Percentiles rank a stretch among this genome's conserved stretches.
Conservation (phyloP, 805 yeast genomes). For the Blastobotrys americana region DNA sequence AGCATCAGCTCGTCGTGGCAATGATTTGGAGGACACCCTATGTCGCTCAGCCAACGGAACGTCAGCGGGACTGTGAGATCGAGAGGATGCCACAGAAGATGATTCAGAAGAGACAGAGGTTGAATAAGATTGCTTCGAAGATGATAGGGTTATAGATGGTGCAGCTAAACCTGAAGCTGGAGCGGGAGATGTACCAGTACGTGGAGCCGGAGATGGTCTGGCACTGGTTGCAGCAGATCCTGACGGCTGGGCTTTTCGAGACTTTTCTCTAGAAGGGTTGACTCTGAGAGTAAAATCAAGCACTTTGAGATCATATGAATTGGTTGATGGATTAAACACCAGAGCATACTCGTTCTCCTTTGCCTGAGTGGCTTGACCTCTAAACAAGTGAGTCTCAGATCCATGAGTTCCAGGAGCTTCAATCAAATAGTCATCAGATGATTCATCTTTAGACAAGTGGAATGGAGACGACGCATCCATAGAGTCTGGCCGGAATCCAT, state of each 20-base stretch:
- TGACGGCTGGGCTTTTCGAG: conserved; percentile 1
- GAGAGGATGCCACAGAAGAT: not conserved
- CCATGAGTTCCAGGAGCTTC: conserved; percentile 4
- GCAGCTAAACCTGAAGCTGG: no score
- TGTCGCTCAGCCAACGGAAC: conserved; percentile 1
- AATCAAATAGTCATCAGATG: conserved; percentile 16
- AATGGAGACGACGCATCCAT: conserved; percentile 12
- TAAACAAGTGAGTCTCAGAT: conserved; percentile 17
- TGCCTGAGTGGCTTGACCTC: conserved; percentile 22
- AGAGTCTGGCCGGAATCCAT: conserved; percentile 22
- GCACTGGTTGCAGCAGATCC: not conserved
- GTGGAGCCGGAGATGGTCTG: no score
- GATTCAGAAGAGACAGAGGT: no score
- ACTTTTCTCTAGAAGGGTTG: conserved; percentile 19
- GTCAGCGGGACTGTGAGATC: conserved; percentile 1
- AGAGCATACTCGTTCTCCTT: conserved; percentile 57
- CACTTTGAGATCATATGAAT: conserved; percentile 22
- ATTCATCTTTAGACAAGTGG: conserved; percentile 14
- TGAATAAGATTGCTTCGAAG: no score
- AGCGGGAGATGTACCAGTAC: no score
- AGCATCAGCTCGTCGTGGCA: no score
- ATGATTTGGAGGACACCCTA: conserved; percentile 10
- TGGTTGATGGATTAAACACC: conserved; percentile 60
- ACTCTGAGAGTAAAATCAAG: conserved; percentile 19
- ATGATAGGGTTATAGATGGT: no score